Percentiles rank a stretch among this genome's conserved stretches.
These are phyloP conservation scores for Phytophthora tubulina DNA, from an alignment of 352 stramenopile genomes.

Conservation along the genomic window DNA sequence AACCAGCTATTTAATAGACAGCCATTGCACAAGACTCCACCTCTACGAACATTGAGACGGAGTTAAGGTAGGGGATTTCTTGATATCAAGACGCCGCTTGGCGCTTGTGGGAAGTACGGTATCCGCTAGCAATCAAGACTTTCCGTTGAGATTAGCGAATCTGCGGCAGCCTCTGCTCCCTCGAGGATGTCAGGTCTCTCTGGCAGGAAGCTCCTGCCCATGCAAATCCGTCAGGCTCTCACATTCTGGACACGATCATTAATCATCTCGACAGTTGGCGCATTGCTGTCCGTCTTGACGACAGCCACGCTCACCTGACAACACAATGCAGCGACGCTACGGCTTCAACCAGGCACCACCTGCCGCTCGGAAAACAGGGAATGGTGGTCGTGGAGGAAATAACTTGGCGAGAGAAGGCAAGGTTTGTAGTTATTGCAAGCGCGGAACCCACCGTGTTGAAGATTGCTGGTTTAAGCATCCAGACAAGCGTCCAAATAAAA, in stretches of 20 bases:
- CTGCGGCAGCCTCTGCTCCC: neutral
- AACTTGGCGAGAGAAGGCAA: neutral
- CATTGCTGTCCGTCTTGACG: neutral
- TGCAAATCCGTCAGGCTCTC: neutral
- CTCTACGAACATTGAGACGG: too few relatives aligned
- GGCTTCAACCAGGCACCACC: neutral
- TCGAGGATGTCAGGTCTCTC: too few relatives aligned
- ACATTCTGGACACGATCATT: neutral
- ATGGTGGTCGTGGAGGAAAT: neutral
- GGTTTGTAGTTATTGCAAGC: neutral
- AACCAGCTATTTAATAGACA: too few relatives aligned
- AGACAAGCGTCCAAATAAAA: neutral
- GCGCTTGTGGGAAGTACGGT: too few relatives aligned
- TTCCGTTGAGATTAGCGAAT: neutral
- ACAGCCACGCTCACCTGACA: neutral
- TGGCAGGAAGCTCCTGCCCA: too few relatives aligned
- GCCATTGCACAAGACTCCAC: too few relatives aligned
- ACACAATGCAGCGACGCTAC: neutral
- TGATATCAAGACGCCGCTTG: too few relatives aligned
- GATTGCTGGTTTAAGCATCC: neutral
- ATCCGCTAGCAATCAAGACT: too few relatives aligned
- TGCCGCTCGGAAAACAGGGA: neutral
- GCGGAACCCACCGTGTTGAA: neutral
- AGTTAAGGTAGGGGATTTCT: neutral
- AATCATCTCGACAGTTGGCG: neutral